phyloP scores from a whole-genome alignment of 2,329 filamentous ascomycete genomes.

The Colletotrichum brevisporum region DNA sequence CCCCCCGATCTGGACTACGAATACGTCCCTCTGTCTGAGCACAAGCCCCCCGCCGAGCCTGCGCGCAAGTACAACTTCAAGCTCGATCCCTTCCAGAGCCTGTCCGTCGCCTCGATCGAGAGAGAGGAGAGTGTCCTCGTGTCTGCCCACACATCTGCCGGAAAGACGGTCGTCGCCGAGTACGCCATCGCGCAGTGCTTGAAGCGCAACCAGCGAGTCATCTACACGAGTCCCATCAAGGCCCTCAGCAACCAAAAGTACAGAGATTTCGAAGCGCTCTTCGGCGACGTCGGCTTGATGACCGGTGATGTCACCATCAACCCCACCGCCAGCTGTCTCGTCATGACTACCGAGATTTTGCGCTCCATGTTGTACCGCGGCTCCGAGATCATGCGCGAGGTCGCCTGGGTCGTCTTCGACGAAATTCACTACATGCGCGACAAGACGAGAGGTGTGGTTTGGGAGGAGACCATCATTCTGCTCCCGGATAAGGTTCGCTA shows the following conservation, averaged over 20 bases:
- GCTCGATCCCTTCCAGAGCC: slow-evolving; percentile 96
- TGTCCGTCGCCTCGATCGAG: slow-evolving; percentile 95
- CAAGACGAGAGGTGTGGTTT: slow-evolving; percentile 93
- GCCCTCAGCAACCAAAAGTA: slow-evolving; percentile 99
- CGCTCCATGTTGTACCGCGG: slow-evolving; percentile 98
- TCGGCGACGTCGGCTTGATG: slow-evolving; percentile 98
- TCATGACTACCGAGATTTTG: slow-evolving; percentile 99
- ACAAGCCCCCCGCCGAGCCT: slow-evolving; percentile 89
- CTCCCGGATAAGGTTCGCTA: slow-evolving; percentile 98
- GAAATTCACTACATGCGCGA: slow-evolving; percentile 99
- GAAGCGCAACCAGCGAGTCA: slow-evolving; percentile 97
- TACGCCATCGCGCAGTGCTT: slow-evolving; percentile 98
- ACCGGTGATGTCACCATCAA: slow-evolving; percentile 99
- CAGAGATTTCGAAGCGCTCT: slow-evolving; percentile 93
- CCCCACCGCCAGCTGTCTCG: slow-evolving; percentile 95
- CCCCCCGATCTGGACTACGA: slow-evolving; percentile 95
- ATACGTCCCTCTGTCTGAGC: slow-evolving; percentile 94
- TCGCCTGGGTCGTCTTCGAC: slow-evolving; percentile 98
- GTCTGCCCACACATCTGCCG: slow-evolving; percentile 96
- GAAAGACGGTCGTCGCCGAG: slow-evolving; percentile 98
- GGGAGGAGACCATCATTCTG: slow-evolving; percentile 99
- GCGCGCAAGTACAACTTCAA: slow-evolving; percentile 90
- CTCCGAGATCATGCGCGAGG: slow-evolving; percentile 99
- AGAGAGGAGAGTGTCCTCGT: slow-evolving; percentile 96
- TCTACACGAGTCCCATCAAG: slow-evolving; percentile 99